Conservation (phyloP, 768 basidiomycete species). For the Cystofilobasidium capitatum region DNA sequence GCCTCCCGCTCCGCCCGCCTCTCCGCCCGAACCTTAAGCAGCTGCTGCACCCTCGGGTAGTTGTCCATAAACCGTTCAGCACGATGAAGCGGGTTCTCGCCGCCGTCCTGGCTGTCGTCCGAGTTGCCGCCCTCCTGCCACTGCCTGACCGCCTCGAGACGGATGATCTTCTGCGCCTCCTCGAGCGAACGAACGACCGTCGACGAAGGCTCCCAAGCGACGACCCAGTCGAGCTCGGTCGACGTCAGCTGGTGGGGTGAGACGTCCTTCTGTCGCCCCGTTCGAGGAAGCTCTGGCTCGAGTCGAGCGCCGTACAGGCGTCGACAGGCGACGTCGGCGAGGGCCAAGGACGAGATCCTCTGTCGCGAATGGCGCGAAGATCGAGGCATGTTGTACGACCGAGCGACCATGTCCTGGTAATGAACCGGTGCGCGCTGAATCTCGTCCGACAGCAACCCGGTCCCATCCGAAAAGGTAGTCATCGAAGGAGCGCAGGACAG, state of each 20-base stretch:
- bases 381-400: neutral
- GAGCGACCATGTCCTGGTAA: slow-evolving; percentile 1
- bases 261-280: too few relatives aligned
- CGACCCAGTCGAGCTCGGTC: neutral
- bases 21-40: neutral
- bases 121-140: neutral
- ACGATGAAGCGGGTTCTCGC: neutral
- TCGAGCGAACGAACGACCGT: neutral
- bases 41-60: neutral
- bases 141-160: neutral
- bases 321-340: too few relatives aligned
- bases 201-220: neutral
- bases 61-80: neutral
- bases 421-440: neutral
- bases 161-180: neutral
- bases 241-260: neutral
- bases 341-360: neutral
- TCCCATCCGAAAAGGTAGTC: neutral
- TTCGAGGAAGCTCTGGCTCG: too few relatives aligned
- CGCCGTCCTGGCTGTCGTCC: neutral
- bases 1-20: too few relatives aligned
- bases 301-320: neutral
- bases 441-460: neutral
- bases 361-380: neutral
- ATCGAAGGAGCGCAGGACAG: neutral